phyloP scores from a whole-genome alignment of 306 rosid species.

The Sindora glabra region DNA sequence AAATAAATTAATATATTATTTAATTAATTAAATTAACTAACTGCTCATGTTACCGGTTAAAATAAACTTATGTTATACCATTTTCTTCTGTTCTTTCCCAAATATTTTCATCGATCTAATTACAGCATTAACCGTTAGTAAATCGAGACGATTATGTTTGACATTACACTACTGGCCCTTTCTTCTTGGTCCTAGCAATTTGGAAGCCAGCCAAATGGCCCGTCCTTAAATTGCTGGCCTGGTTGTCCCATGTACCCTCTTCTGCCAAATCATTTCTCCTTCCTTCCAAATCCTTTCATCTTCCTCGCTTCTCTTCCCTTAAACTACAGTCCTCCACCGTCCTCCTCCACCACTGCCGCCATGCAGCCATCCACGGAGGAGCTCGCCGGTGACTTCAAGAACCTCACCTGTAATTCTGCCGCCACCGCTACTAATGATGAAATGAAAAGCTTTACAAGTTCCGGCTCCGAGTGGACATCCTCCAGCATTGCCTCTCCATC shows the following conservation, averaged over 20 bases:
- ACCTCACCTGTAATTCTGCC: slow-evolving; percentile 5
- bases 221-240: not conserved
- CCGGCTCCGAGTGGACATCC: slow-evolving; percentile 12
- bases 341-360: not conserved
- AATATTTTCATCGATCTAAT: too few relatives aligned
- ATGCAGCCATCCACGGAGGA: slow-evolving; percentile 10
- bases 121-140: too few relatives aligned
- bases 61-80: too few relatives aligned
- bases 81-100: too few relatives aligned
- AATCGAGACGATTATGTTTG: too few relatives aligned
- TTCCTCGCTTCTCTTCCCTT: not conserved
- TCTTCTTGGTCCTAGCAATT: not conserved
- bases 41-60: too few relatives aligned
- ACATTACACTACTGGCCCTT: too few relatives aligned
- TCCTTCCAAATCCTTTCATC: not conserved
- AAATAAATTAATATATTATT: too few relatives aligned
- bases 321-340: not conserved
- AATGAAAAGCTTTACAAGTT: slow-evolving; percentile 11
- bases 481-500: not conserved
- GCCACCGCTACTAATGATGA: not conserved
- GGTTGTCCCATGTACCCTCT: not conserved
- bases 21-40: too few relatives aligned
- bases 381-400: slow-evolving; percentile 5
- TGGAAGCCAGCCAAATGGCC: not conserved
- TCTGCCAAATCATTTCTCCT: not conserved